Conservation (phyloP, 139 green algal genomes). For the Chlorella sp. region DNA sequence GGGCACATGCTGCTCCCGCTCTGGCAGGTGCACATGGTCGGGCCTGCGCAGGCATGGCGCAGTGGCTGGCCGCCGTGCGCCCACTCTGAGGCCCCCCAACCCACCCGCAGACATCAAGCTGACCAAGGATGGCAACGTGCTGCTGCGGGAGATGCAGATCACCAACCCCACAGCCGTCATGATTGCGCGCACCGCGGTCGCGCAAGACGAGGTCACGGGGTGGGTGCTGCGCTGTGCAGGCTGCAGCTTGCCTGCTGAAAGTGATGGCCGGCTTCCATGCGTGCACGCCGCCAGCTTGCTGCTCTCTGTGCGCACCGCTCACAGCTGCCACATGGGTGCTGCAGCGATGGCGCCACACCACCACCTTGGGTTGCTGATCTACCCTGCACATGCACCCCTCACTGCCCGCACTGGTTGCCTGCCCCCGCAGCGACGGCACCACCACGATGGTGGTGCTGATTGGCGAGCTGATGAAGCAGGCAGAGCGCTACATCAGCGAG, state of each 20-base stretch:
- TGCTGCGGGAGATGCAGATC: slow-evolving; percentile 98
- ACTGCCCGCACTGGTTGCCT: too few relatives aligned
- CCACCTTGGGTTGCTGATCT: too few relatives aligned
- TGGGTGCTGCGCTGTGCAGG: too few relatives aligned
- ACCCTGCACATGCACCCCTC: too few relatives aligned
- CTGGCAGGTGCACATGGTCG: background rate
- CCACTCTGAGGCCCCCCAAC: background rate
- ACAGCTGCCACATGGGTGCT: too few relatives aligned
- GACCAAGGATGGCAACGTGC: slow-evolving; percentile 97
- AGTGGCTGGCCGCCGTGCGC: background rate
- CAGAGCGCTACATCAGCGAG: slow-evolving; percentile 94
- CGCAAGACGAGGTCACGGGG: slow-evolving; percentile 97
- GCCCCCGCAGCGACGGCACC: slow-evolving; percentile 90
- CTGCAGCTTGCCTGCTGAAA: background rate
- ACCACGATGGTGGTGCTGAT: slow-evolving; percentile 97
- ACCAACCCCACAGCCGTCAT: slow-evolving; percentile 99
- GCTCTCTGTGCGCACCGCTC: too few relatives aligned
- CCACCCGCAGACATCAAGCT: slow-evolving; percentile 92
- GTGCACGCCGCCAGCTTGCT: too few relatives aligned
- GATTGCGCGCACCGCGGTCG: slow-evolving; percentile 97
- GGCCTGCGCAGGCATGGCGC: background rate
- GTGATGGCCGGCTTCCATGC: too few relatives aligned
- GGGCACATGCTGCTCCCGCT: background rate
- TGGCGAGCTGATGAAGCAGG: slow-evolving; percentile 98
- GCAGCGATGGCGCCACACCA: too few relatives aligned